Evolutionary conservation across 805 yeast species (phyloP), one percentile per base, ranked within the genome.

Genomic region (Metschnikowia sp.): DNA sequence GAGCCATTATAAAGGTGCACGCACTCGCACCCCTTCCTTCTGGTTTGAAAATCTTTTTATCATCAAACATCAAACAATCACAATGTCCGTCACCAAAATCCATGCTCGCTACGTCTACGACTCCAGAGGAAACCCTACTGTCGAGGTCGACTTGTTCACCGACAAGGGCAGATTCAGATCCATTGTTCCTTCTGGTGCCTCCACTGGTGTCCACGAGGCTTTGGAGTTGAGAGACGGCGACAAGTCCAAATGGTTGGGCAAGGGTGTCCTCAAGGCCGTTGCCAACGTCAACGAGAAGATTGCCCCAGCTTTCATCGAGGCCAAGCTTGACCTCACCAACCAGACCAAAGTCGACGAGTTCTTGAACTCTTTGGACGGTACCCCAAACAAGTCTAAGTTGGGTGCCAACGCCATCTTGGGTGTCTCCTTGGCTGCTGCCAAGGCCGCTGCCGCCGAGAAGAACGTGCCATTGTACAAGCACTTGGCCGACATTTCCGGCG

Each of bases 61-160:
- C 35, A 36, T 36, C 37, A 40, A 42, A 39, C 41, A 43, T 28
- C 37, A 44, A 37, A 42, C 41, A 36, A 36, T 28, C 48, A 69
- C 47, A 70, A 88, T 88, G 96, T 86, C 96, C 63, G 82, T 88
- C 66, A 73, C 88, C 61, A 91, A 92, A 77, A 77, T 91, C 64
- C 84, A 79, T 75, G 88, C 98, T 66, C 91, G 99, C 79, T 86
- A 83, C 82, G 96, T 92, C 76, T 92, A 94, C 86, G 99, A 92
- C 80, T 92, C 98, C 65, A 89, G 99, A 79, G 98, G 98, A 78
- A 94, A 92, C 85, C 99, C 99, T 79, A 92, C 99, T 63, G 99
- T 94, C 64, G 98, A 94, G 84, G 98, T 94, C 62, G 98, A 94
- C 69, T 68, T 92, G 65, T 78, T 86, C 82, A 92, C 99, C 68